Percentiles rank a stretch among this genome's conserved stretches.
Evolutionary conservation across 805 yeast species (phyloP).

Genomic region (Ogataea trehalophila): DNA sequence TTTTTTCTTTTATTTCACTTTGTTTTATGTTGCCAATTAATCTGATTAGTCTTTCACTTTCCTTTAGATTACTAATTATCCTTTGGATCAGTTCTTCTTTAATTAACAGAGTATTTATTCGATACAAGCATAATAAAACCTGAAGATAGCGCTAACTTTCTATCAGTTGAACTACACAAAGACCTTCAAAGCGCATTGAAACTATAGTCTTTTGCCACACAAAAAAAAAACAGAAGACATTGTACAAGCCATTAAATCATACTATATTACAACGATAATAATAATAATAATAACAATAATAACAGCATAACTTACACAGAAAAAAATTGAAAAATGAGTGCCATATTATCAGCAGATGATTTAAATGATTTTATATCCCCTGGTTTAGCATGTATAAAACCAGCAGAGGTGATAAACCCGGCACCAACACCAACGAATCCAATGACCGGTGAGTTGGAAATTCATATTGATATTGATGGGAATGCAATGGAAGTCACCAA

Average conservation of each 20-base stretch:
- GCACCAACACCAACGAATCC: slow-evolving; percentile 17
- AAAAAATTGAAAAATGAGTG: slow-evolving; percentile 54
- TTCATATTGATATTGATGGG: slow-evolving; percentile 59
- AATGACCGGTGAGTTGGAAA: slow-evolving; percentile 22
- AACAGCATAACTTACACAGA: not conserved
- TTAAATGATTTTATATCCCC: slow-evolving; percentile 93
- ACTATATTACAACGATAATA: not conserved
- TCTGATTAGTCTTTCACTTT: too few species aligned
- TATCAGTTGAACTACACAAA: too few species aligned
- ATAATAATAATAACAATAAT: not conserved
- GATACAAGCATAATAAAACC: too few species aligned
- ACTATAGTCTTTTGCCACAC: too few species aligned
- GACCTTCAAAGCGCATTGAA: too few species aligned
- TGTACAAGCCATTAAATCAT: not conserved
- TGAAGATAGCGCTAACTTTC: too few species aligned
- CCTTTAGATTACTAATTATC: too few species aligned
- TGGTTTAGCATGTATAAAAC: slow-evolving; percentile 91
- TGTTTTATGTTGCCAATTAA: too few species aligned
- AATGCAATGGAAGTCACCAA: slow-evolving; percentile 65
- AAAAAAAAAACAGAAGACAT: too few species aligned
- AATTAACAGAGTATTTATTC: too few species aligned
- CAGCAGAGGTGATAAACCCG: slow-evolving; percentile 47
- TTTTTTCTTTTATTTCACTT: too few species aligned
- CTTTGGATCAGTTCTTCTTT: too few species aligned
- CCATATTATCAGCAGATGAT: slow-evolving; percentile 82